Percentiles rank a stretch among this genome's conserved stretches.
Evolutionary conservation across 2,329 filamentous ascomycete genomes (phyloP).

Genomic region (Aspergillus latus): DNA sequence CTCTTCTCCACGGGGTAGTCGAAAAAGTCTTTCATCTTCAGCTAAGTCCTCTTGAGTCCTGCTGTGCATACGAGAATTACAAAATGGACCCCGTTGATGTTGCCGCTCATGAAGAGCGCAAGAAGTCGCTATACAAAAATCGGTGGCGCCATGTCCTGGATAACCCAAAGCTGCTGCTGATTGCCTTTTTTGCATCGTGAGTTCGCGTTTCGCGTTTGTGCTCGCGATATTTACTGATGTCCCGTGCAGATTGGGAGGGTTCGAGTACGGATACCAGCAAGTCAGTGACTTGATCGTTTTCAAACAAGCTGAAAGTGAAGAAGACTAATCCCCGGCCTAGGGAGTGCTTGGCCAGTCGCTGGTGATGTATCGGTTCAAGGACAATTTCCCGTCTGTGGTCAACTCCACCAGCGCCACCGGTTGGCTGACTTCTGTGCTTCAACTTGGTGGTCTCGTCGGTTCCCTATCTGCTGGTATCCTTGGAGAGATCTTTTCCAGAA

Average conservation of each 20-base stretch:
- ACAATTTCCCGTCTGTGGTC: conserved; percentile 47
- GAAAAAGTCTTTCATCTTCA: not conserved
- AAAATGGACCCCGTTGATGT: not conserved
- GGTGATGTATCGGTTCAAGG: conserved; percentile 52
- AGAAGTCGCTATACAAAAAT: not conserved
- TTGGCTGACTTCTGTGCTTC: conserved; percentile 53
- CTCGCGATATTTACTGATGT: too few relatives aligned
- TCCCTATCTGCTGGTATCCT: conserved; percentile 47
- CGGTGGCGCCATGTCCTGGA: conserved; percentile 11
- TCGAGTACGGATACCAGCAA: conserved; percentile 52
- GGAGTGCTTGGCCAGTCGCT: conserved; percentile 46
- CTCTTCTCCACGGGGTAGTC: not conserved
- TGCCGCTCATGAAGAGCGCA: not conserved
- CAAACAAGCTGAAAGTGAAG: not conserved
- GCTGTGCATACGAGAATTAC: not conserved
- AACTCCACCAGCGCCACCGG: conserved; percentile 40
- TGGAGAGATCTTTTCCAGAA: conserved; percentile 53
- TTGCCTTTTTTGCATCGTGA: conserved; percentile 51
- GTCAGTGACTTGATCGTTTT: not conserved
- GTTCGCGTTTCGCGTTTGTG: not conserved
- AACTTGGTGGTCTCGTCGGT: conserved; percentile 50
- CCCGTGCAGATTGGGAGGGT: conserved; percentile 39
- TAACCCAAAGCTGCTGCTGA: conserved; percentile 52
- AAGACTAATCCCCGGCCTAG: conserved; percentile 10
- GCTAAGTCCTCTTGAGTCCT: not conserved